Conservation (phyloP, 2,329 filamentous ascomycete genomes). For the Aspergillus phoenicis region DNA sequence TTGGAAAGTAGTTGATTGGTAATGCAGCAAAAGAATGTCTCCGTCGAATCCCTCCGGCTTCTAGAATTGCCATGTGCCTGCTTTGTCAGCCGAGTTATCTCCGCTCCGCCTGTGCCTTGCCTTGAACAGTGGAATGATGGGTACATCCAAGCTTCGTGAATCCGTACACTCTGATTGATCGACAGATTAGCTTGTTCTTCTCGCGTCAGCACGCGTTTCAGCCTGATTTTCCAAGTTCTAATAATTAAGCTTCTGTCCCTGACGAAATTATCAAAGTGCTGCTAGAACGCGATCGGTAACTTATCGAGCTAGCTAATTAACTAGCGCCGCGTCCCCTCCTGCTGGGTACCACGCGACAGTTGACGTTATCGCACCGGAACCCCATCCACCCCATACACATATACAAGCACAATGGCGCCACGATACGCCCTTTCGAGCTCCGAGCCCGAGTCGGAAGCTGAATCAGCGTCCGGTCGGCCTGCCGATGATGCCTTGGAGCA, state of each 20-base stretch:
- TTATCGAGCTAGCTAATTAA: not conserved
- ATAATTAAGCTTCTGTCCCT: not conserved
- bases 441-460: slow-evolving; percentile 23
- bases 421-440: slow-evolving; percentile 37
- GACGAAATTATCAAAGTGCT: not conserved
- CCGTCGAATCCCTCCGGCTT: not conserved
- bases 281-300: not conserved
- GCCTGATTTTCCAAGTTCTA: too few species aligned
- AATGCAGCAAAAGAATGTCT: not conserved
- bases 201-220: too few species aligned
- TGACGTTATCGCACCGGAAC: not conserved
- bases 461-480: slow-evolving; percentile 28
- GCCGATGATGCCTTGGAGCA: slow-evolving; percentile 42
- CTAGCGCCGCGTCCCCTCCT: not conserved
- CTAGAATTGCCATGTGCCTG: not conserved
- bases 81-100: slow-evolving; percentile 21
- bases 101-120: slow-evolving; percentile 2
- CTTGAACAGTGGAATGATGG: too few species aligned
- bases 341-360: not conserved
- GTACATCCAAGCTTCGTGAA: too few species aligned
- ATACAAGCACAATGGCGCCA: slow-evolving; percentile 29
- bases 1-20: not conserved
- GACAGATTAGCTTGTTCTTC: too few species aligned
- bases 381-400: not conserved
- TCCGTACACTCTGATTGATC: too few species aligned